Evolutionary conservation across 495 filamentous ascomycete genomes (phyloP).

Genomic region (Hypoxylon trugodes): DNA sequence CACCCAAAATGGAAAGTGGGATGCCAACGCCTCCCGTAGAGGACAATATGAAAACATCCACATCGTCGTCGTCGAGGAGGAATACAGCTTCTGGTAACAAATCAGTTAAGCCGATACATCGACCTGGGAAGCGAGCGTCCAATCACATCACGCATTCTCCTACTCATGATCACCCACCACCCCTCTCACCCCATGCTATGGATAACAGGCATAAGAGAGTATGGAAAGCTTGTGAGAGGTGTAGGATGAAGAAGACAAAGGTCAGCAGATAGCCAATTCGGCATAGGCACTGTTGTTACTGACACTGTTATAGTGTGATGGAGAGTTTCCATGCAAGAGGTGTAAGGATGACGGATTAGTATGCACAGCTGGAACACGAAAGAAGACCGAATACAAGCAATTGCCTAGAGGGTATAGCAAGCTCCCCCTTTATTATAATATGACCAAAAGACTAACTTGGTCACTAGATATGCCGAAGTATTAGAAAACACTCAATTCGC

Average conservation of each 20-base stretch:
- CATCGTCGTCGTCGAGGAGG: conserved; percentile 32
- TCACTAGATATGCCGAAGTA: conserved; percentile 63
- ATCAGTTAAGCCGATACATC: conserved; percentile 45
- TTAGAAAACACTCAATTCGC: conserved; percentile 66
- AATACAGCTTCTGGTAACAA: conserved; percentile 41
- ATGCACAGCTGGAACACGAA: conserved; percentile 64
- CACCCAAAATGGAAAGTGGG: conserved; percentile 52
- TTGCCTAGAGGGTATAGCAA: conserved; percentile 58
- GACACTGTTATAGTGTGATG: conserved; percentile 62
- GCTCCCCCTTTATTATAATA: background rate
- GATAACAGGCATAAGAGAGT: conserved; percentile 69
- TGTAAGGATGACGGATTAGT: conserved; percentile 70
- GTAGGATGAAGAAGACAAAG: conserved; percentile 78
- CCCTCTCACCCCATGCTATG: conserved; percentile 41
- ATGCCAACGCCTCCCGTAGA: conserved; percentile 58
- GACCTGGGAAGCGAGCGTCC: conserved; percentile 43
- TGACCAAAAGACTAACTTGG: conserved; percentile 32
- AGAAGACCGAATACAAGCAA: conserved; percentile 68
- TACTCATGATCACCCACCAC: conserved; percentile 47
- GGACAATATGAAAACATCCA: conserved; percentile 47
- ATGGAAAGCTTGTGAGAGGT: conserved; percentile 75
- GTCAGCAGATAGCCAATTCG: conserved; percentile 47
- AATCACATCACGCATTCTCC: conserved; percentile 41
- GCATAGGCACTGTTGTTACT: conserved; percentile 3
- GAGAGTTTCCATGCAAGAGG: conserved; percentile 70